phyloP scores from a whole-genome alignment of 495 filamentous ascomycete genomes.

The Podospora pseudocomata region DNA sequence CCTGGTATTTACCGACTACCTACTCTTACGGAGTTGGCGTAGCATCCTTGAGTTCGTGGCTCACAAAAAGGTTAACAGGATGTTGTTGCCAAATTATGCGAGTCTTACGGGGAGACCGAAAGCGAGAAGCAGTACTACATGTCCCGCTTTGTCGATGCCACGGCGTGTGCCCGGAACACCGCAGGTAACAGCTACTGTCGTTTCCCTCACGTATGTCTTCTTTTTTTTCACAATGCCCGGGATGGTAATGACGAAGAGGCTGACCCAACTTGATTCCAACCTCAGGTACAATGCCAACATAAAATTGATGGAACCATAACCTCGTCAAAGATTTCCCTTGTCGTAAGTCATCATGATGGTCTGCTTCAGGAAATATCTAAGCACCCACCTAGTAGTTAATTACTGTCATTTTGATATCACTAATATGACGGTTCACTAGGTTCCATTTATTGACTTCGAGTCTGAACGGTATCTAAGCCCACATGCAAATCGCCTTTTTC shows the following conservation, averaged over 20 bases:
- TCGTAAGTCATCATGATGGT: background rate
- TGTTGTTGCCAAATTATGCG: background rate
- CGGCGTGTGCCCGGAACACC: background rate
- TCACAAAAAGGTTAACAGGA: background rate
- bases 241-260: background rate
- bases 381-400: background rate
- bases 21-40: background rate
- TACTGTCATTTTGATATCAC: background rate
- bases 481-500: background rate
- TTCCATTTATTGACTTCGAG: constrained; percentile 4
- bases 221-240: no score
- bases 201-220: background rate
- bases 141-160: background rate
- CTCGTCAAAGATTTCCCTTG: background rate
- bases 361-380: no score
- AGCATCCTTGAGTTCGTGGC: background rate
- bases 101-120: background rate
- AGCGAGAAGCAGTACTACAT: background rate
- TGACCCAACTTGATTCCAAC: background rate
- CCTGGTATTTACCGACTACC: background rate
- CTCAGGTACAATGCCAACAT: background rate
- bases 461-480: background rate
- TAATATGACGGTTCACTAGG: background rate
- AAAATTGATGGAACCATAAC: background rate
- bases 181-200: background rate